Percentiles rank a stretch among this genome's conserved stretches.
Evolutionary conservation across 1,284 basidiomycete species (phyloP).

Genomic region (Ganoderma multipileum): DNA sequence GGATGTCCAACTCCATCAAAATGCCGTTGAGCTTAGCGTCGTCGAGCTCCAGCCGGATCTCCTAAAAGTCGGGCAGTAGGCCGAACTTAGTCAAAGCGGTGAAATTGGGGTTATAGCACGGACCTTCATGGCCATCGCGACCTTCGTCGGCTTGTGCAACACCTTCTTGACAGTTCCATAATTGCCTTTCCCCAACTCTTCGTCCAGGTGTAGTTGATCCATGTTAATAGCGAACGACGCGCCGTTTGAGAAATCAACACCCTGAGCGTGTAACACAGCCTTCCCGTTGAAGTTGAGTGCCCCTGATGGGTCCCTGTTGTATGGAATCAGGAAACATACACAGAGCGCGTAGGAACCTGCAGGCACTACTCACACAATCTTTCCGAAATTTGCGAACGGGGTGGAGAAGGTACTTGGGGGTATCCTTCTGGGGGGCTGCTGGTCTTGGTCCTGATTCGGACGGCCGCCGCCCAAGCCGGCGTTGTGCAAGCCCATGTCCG

Average conservation of each 20-base stretch:
- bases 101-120: background rate
- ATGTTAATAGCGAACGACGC: conserved; percentile 96
- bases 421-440: conserved; percentile 47
- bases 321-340: conserved; percentile 1
- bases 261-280: conserved; percentile 90
- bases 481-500: conserved; percentile 61
- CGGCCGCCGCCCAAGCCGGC: conserved; percentile 78
- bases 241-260: conserved; percentile 95
- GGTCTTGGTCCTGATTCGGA: conserved; percentile 48
- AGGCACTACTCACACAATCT: conserved; percentile 81
- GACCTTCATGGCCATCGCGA: conserved; percentile 99
- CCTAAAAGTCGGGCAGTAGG: conserved; percentile 54
- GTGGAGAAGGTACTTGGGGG: conserved; percentile 61
- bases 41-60: conserved; percentile 98
- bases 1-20: conserved; percentile 98
- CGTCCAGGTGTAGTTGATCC: conserved; percentile 90
- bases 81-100: background rate
- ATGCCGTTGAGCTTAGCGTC: conserved; percentile 94
- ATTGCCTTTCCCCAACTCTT: conserved; percentile 95
- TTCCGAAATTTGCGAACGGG: conserved; percentile 92
- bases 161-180: conserved; percentile 98
- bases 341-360: conserved; percentile 5
- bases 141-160: conserved; percentile 92
- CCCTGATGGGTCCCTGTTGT: conserved; percentile 87
- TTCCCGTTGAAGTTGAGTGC: conserved; percentile 94